These are phyloP conservation scores for Cetradonia linearis DNA, from an alignment of 495 filamentous ascomycete genomes.

Conservation along the genomic window DNA sequence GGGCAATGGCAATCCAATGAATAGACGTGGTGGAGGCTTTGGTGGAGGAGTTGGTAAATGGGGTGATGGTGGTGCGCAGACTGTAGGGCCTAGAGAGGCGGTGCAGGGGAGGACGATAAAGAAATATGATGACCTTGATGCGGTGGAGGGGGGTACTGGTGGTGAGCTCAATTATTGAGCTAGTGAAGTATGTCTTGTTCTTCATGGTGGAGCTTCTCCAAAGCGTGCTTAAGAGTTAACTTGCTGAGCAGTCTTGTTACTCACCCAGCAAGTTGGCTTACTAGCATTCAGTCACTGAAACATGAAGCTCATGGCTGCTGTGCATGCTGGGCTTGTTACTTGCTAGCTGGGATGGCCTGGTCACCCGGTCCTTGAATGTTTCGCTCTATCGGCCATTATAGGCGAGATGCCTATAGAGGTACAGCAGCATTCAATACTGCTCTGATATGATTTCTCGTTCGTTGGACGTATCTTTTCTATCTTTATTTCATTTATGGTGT, in stretches of 20 bases:
- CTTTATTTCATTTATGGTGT: no score
- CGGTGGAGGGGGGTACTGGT: constrained; percentile 44
- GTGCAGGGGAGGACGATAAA: constrained; percentile 84
- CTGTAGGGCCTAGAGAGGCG: constrained; percentile 71
- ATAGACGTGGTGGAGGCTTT: constrained; percentile 32
- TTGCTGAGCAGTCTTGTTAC: neutral
- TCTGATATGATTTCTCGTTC: neutral
- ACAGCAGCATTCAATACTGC: neutral
- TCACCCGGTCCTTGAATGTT: neutral
- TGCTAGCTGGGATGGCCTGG: neutral
- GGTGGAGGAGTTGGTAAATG: constrained; percentile 44
- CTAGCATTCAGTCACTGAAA: neutral
- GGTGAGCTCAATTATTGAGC: constrained; percentile 54
- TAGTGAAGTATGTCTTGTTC: neutral
- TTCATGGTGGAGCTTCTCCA: neutral
- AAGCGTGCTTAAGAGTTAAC: neutral
- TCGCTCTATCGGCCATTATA: neutral
- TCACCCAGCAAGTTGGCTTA: neutral
- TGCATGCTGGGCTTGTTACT: neutral
- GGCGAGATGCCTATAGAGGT: constrained; percentile 4
- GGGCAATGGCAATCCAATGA: constrained; percentile 22
- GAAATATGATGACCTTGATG: constrained; percentile 95
- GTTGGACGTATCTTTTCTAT: no score
- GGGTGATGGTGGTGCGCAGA: constrained; percentile 57
- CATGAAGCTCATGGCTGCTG: constrained; percentile 4